Evolutionary conservation across 768 basidiomycete species (phyloP).

Genomic region (Sporobolomyces phaffii): DNA sequence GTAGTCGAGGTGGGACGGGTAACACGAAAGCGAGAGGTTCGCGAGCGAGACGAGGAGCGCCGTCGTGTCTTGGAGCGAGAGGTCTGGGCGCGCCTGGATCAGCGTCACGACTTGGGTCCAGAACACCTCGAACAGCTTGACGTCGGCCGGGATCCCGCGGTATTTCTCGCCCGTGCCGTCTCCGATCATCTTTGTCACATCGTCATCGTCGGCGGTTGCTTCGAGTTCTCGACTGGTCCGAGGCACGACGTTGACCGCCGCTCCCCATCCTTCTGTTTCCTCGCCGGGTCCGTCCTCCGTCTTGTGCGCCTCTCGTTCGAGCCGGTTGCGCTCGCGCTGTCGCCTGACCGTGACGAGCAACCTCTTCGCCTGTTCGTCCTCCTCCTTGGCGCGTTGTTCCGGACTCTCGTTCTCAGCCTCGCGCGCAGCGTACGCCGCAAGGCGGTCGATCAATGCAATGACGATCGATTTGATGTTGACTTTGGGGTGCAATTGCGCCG

Average conservation of each 20-base stretch:
- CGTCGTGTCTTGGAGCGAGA: constrained; percentile 95
- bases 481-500: constrained; percentile 91
- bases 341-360: constrained; percentile 77
- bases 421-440: constrained; percentile 90
- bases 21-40: constrained; percentile 91
- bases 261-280: constrained; percentile 33
- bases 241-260: constrained; percentile 6
- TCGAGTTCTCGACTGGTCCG: constrained; percentile 57
- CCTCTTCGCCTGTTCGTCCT: constrained; percentile 83
- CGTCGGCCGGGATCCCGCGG: constrained; percentile 89
- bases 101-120: constrained; percentile 98
- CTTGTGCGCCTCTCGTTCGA: not conserved
- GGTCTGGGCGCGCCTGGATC: constrained; percentile 93
- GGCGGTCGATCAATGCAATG: constrained; percentile 89
- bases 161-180: constrained; percentile 67
- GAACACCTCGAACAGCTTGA: constrained; percentile 94
- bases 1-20: constrained; percentile 93
- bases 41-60: constrained; percentile 90
- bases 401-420: constrained; percentile 96
- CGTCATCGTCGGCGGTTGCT: too few species aligned
- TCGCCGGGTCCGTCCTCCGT: not conserved
- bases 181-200: too few species aligned
- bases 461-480: constrained; percentile 99
- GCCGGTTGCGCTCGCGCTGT: constrained; percentile 47
- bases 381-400: constrained; percentile 84